Conservation (phyloP, 306 rosid species). For the Begonia fuchsioides region DNA sequence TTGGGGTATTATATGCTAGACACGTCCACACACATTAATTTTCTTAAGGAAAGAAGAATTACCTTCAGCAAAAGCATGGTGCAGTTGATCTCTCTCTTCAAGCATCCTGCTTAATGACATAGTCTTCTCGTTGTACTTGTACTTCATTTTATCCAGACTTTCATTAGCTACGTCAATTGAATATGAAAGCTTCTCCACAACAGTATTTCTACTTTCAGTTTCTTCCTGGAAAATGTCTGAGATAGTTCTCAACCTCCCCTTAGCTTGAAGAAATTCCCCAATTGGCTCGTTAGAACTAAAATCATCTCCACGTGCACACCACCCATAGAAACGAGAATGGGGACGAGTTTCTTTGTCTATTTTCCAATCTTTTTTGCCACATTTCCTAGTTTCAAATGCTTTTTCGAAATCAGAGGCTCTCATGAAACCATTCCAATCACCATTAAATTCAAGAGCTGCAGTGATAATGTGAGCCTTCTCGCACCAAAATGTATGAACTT, state of each 20-base stretch:
- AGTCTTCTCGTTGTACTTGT: slow-evolving; percentile 56
- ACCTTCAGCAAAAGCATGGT: slow-evolving; percentile 67
- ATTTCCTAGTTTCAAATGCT: slow-evolving; percentile 29
- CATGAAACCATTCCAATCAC: slow-evolving; percentile 70
- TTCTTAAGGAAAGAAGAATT: slow-evolving; percentile 8
- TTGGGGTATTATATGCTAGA: neutral
- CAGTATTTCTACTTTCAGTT: slow-evolving; percentile 34
- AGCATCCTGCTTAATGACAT: slow-evolving; percentile 79
- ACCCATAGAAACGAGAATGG: slow-evolving; percentile 50
- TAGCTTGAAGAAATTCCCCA: slow-evolving; percentile 68
- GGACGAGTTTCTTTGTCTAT: slow-evolving; percentile 12
- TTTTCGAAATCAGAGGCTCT: slow-evolving; percentile 68
- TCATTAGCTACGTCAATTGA: slow-evolving; percentile 62
- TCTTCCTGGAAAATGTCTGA: slow-evolving; percentile 70
- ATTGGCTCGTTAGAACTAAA: slow-evolving; percentile 40
- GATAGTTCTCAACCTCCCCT: slow-evolving; percentile 65
- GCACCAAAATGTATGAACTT: slow-evolving; percentile 23
- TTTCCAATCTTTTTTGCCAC: slow-evolving; percentile 54
- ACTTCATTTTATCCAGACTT: slow-evolving; percentile 41
- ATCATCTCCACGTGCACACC: slow-evolving; percentile 86
- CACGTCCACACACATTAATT: slow-evolving; percentile 2
- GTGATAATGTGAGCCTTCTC: slow-evolving; percentile 20
- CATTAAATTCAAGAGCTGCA: slow-evolving; percentile 44
- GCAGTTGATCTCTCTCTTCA: slow-evolving; percentile 71
- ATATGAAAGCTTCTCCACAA: slow-evolving; percentile 53